These are phyloP conservation scores for Tagetes patula DNA, from an alignment of 129 eudicot genomes.

Conservation along the genomic window DNA sequence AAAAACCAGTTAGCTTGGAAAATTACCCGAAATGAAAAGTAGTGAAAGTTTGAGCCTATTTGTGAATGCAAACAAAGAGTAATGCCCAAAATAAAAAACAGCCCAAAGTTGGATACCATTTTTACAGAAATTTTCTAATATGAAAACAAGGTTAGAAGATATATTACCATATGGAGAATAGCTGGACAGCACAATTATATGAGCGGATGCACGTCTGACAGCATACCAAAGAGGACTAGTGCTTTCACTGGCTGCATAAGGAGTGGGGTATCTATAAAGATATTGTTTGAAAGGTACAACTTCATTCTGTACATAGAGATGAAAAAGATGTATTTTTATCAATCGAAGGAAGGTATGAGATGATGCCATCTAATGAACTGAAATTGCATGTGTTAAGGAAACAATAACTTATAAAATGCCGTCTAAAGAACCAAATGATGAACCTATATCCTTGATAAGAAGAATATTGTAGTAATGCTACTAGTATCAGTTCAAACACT, in stretches of 20 bases:
- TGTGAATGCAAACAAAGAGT: background rate
- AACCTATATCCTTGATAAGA: background rate
- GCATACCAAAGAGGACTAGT: conserved; percentile 91
- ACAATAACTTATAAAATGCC: background rate
- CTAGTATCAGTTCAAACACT: background rate
- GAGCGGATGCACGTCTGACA: conserved; percentile 89
- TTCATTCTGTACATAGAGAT: conserved; percentile 57
- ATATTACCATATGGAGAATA: conserved; percentile 89
- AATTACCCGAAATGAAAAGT: background rate
- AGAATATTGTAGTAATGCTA: background rate
- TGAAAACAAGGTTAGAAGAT: conserved; percentile 11
- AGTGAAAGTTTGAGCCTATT: background rate
- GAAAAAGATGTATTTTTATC: background rate
- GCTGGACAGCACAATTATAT: conserved; percentile 87
- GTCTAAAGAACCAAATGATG: background rate
- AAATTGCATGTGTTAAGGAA: background rate
- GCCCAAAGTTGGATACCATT: background rate
- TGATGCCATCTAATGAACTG: background rate
- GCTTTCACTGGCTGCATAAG: conserved; percentile 70
- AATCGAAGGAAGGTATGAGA: background rate
- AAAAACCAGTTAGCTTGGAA: background rate
- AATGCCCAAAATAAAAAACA: background rate
- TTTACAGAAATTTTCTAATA: background rate
- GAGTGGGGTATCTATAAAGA: conserved; percentile 85
- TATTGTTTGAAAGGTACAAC: conserved; percentile 74